Evolutionary conservation across 345 rosid species (phyloP), one percentile per base, ranked within the genome.

Genomic region (Lumnitzera littorea): DNA sequence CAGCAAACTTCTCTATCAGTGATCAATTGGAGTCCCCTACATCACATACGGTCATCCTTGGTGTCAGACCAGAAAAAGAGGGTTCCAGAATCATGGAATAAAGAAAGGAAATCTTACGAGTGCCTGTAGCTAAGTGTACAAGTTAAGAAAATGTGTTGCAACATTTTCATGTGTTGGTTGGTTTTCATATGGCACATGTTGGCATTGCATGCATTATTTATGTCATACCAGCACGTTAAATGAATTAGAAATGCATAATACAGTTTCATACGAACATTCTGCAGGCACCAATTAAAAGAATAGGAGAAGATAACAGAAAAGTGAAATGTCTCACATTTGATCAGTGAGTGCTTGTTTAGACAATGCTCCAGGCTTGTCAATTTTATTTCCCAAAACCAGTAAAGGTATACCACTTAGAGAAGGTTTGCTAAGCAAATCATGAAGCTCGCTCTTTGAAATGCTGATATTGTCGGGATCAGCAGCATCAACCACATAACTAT

Each of bases 1-100:
- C 91, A 88, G 72, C 98, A 91, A 12, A 91, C 98, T 74, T 91
- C 96, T 74, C 98, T 80, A 62, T 83, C 95, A 1, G 88, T 69
- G 13, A 91, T 82, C 0, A 85, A 80, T 61, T 77, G 72, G 50
- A 91, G 88, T 25, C 73, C 87, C 87, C 91, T 84, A 74, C 56
- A 70, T 55, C 64, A n/a, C 61, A 59, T 15, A 46, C 25, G 20
- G 20, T 48, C 16, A 11, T 27, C 12, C n/a, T 20, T 60, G 43
- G 43, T 36, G 43, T 48, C 41, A 9, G 15, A 46, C 49, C 25
- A 23, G 16, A 56, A 24, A 24, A 13, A 14, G 23, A 15, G 15
- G 49, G 14, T 20, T 59, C 52, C 20, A 50, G 52, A 50, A 50
- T 3, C 52, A 50, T 14, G 20, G 20, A 16, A 52, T 0, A 23